Base-by-base conservation (phyloP, 257 asterid genomes). In the Asclepias syriaca region DNA sequence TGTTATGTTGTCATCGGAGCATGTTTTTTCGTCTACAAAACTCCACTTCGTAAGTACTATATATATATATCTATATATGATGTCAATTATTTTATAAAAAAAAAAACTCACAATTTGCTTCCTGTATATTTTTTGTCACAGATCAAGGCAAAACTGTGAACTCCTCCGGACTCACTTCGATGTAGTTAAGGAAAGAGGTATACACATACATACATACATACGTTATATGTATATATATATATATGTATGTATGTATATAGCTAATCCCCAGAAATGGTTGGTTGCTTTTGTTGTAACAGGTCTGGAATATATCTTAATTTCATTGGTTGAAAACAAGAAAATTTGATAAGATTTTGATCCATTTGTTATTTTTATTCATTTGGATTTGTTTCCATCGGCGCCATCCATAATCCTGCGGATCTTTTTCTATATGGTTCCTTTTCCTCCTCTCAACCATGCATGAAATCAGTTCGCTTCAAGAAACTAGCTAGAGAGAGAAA, bases 1-100 rank as follows among this genome's bases (percentile, higher is more conserved):
- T 89, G 96, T 77, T 94, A 94, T 80, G 18, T 87, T 24, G 93
- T 85, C 9, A 84, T 94, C n/a, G 96, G 90, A 72, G 81, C 90
- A 3, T 83, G 87, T 78, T 91, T 94, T 77, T 89, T 94, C 61
- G 84, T 92, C 51, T 82, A 34, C 77, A 71, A 72, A 64, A 71
- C 60, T 22, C 88, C 92, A 66, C 75, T 61, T 22, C 10, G 97
- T 87, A 82, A 84, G 89, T 6, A 70, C 56, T 68, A 16, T 49
- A 49, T 50, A 10, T 21, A 22, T 15, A 4, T 24, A 7, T 61
- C 1, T 11, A 27, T 21, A 46, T 14, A 22, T 9, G 40, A 59
- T 24, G 11, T 27, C 8, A 15, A 4, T 10, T 3, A 2, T 8
- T 4, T n/a, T 5, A 34, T 0, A 13, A 4, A 39, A 5, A 37